Percentiles rank a stretch among this genome's conserved stretches.
Evolutionary conservation across 2,329 filamentous ascomycete genomes (phyloP).

Genomic region (Helotiales sp.): DNA sequence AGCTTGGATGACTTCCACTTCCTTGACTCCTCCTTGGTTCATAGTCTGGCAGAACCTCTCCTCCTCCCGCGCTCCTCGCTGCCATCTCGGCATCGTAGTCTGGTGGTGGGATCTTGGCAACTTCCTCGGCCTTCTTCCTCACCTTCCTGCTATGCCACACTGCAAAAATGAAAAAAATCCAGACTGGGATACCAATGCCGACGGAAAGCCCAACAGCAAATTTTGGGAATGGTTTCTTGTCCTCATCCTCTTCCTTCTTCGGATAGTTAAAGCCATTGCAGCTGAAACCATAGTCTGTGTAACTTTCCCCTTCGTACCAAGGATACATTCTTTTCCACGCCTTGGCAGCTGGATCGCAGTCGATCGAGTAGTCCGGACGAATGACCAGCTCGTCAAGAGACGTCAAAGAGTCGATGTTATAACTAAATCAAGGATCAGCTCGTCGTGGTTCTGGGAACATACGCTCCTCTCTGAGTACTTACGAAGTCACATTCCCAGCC

Average conservation of each 20-base stretch:
- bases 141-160: background rate
- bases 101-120: background rate
- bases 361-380: too few relatives aligned
- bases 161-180: background rate
- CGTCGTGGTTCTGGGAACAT: background rate
- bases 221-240: background rate
- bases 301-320: background rate
- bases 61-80: background rate
- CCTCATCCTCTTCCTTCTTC: background rate
- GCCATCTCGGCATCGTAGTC: slow-evolving; percentile 3
- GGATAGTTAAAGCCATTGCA: background rate
- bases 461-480: too few relatives aligned
- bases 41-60: background rate
- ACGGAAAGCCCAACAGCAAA: background rate
- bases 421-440: background rate
- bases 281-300: background rate
- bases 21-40: background rate
- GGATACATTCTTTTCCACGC: background rate
- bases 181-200: slow-evolving; percentile 5
- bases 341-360: background rate
- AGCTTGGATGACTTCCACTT: background rate
- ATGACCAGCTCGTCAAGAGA: background rate
- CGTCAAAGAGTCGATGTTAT: background rate
- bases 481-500: background rate
- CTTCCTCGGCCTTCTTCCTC: background rate